phyloP scores from a whole-genome alignment of 2,329 filamentous ascomycete species.

The Apiospora saccharicola region DNA sequence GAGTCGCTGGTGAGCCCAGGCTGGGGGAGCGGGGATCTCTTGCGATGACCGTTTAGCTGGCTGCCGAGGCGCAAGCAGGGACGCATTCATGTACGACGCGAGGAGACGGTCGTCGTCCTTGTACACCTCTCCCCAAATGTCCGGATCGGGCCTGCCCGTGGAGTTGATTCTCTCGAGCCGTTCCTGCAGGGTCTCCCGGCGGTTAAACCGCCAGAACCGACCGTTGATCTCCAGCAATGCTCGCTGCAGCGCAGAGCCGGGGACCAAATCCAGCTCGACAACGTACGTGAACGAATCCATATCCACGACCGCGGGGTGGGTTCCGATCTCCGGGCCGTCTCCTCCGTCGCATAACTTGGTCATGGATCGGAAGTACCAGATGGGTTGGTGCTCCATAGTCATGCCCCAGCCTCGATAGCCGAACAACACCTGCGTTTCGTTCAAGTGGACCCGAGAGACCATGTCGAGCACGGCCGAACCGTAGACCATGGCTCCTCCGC shows the following conservation, averaged over 20 bases:
- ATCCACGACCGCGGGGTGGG: too few relatives aligned
- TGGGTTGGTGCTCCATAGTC: background rate
- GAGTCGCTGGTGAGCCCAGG: background rate
- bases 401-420: background rate
- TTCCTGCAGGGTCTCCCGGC: background rate
- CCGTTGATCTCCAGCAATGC: background rate
- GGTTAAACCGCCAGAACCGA: background rate
- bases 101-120: too few relatives aligned
- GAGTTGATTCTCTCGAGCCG: too few relatives aligned
- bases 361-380: background rate
- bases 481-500: constrained; percentile 16
- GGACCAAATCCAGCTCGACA: background rate
- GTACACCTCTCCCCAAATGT: too few relatives aligned
- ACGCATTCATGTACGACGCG: too few relatives aligned
- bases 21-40: background rate
- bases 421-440: background rate
- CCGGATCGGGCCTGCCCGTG: too few relatives aligned
- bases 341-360: background rate
- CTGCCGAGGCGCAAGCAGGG: too few relatives aligned
- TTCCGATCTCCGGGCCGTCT: background rate
- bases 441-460: background rate
- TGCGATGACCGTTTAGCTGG: too few relatives aligned
- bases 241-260: background rate
- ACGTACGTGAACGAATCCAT: too few relatives aligned
- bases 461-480: constrained; percentile 1